Conservation (phyloP, 2,329 filamentous ascomycete genomes). For the Cladosporium velox region DNA sequence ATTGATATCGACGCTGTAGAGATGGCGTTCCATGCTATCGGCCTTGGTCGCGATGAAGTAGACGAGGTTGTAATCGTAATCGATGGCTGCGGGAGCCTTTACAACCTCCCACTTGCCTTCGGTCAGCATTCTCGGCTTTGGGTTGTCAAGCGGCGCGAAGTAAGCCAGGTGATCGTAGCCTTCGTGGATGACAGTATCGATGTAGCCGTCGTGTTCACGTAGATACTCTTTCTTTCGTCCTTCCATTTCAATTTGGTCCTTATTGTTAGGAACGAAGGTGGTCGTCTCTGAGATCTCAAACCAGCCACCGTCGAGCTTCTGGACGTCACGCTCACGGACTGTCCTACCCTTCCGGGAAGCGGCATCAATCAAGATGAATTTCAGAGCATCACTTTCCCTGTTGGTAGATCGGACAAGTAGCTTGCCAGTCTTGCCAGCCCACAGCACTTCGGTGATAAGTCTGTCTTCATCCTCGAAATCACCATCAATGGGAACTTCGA, state of each 20-base stretch:
- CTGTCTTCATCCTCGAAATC: constrained; percentile 80
- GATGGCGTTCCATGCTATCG: constrained; percentile 83
- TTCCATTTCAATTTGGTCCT: constrained; percentile 70
- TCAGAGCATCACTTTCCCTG: constrained; percentile 87
- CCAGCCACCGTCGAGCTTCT: constrained; percentile 91
- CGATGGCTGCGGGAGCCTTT: constrained; percentile 78
- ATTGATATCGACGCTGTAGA: constrained; percentile 86
- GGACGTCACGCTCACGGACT: constrained; percentile 76
- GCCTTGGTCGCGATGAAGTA: constrained; percentile 90
- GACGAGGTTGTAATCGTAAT: constrained; percentile 80
- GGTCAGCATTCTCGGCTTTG: constrained; percentile 81
- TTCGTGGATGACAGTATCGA: constrained; percentile 85
- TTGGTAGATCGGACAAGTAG: constrained; percentile 91
- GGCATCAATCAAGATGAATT: constrained; percentile 83
- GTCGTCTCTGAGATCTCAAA: constrained; percentile 91
- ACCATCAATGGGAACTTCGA: constrained; percentile 73
- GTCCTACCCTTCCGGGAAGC: constrained; percentile 70
- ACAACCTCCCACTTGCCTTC: constrained; percentile 92
- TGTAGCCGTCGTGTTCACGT: constrained; percentile 76
- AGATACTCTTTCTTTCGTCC: constrained; percentile 53
- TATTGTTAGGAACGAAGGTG: constrained; percentile 69
- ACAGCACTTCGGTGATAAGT: constrained; percentile 89
- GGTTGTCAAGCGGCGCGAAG: constrained; percentile 82
- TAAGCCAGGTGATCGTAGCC: constrained; percentile 91
- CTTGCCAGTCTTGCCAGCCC: constrained; percentile 73